Conservation (phyloP, 163 green algal species). For the Scenedesmus sp. region DNA sequence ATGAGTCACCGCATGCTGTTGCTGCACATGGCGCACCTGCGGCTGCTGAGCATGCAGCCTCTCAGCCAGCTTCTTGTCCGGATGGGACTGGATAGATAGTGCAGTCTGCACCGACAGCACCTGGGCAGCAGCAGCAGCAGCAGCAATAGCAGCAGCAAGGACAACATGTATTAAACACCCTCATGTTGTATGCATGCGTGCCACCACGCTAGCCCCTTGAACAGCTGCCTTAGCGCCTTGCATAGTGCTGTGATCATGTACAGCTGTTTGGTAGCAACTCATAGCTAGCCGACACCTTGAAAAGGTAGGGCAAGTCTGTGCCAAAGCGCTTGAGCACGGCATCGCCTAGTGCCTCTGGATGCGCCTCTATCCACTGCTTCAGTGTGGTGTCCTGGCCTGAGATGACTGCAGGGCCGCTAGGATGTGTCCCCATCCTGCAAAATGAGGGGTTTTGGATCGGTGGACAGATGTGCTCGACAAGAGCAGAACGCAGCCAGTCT, state of each 20-base stretch:
- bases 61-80: conserved; percentile 97
- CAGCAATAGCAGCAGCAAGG: no score
- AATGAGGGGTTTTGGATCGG: no score
- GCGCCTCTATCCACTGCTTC: conserved; percentile 74
- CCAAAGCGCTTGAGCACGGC: conserved; percentile 78
- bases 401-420: conserved; percentile 86
- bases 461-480: neutral
- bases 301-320: conserved; percentile 92
- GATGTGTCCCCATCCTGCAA: conserved; percentile 98
- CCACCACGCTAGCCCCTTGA: neutral
- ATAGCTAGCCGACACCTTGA: conserved; percentile 85
- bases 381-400: conserved; percentile 62
- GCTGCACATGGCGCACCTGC: conserved; percentile 66
- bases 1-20: neutral
- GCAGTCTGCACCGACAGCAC: conserved; percentile 95
- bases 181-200: neutral
- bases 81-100: conserved; percentile 98
- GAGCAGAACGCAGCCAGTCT: conserved; percentile 1
- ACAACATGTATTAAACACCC: no score
- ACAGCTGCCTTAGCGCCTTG: no score
- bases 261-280: neutral
- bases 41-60: conserved; percentile 89
- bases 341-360: conserved; percentile 83
- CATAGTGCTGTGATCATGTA: neutral
- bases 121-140: conserved; percentile 58